Conservation (phyloP, 2,329 filamentous ascomycete species). For the Aspergillus niger region DNA sequence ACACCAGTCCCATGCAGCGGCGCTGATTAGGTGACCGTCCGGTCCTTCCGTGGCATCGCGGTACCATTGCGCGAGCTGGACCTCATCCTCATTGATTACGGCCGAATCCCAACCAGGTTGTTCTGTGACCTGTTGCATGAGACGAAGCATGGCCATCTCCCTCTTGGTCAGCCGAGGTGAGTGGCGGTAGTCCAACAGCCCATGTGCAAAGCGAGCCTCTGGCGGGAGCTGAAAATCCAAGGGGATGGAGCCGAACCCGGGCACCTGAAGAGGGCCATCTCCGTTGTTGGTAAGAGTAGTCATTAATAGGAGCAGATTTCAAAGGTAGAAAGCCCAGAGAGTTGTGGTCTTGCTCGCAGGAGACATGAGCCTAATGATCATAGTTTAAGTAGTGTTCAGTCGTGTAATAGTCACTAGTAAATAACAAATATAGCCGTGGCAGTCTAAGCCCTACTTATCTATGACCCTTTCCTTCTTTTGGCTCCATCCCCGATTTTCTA, state of each 20-base stretch:
- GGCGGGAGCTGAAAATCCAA: constrained; percentile 10
- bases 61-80: constrained; percentile 7
- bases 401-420: no score
- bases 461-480: no score
- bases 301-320: background rate
- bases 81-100: background rate
- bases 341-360: no score
- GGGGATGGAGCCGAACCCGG: constrained; percentile 11
- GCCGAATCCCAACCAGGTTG: constrained; percentile 3
- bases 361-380: no score
- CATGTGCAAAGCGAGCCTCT: constrained; percentile 14
- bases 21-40: constrained; percentile 8
- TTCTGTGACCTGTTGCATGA: constrained; percentile 15
- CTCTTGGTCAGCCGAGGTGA: constrained; percentile 12
- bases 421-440: no score
- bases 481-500: no score
- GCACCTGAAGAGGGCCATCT: constrained; percentile 8
- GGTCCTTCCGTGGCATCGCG: constrained; percentile 6
- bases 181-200: constrained; percentile 15
- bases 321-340: no score
- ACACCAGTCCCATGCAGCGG: constrained; percentile 12
- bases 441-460: no score
- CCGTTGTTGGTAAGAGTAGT: background rate
- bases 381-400: no score
- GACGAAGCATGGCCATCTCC: constrained; percentile 17